Base-by-base conservation (phyloP, 2,329 filamentous ascomycete species). In the Fusarium sp. region DNA sequence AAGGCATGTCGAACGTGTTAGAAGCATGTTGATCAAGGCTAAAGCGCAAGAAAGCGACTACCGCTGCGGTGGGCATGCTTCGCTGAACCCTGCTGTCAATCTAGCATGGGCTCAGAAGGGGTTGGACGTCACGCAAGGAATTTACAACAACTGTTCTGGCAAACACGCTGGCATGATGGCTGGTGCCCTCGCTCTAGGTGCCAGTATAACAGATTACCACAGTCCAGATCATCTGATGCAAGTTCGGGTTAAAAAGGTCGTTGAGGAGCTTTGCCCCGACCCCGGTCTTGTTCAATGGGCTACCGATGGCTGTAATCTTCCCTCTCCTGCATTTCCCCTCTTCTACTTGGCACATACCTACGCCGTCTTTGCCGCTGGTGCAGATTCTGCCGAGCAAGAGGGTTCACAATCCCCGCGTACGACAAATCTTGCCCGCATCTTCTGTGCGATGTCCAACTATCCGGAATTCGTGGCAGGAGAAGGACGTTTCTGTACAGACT, bases 81-180 rank as follows among this genome's bases (percentile, higher is more conserved):
- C 42, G 5, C 42, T 45, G 0, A 45, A 21, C 42, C 23, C 23
- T 45, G 23, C 42, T 19, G 42, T 45, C 8, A 45, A 45, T 10
- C 18, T 3, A 21, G 23, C 10, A 18, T 45, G 42, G 42, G 42
- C 42, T 0, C 23, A 45, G 18, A 45, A 27, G 23, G 8, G 42
- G 0, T 7, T 45, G 4, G 42, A 45, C 0, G 23, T 27, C 8
- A 27, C 42, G 8, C 18, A 23, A 0, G 42, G 42, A 0, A 1
- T 21, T 4, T 45, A 45, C 18, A 45, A 45, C 1, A 45, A 45
- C 18, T 45, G 42, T 18, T 45, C 42, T 27, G 42, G 42, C 2
- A 45, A 45, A 14, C 42, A 45, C 18, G 18, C 42, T 45, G 42
- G 42, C 0, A 45, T 45, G 11, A 27, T 45, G 23, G 42, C 42